Base-by-base conservation (phyloP, 2,329 filamentous ascomycete species). In the Cordyceps javanica region DNA sequence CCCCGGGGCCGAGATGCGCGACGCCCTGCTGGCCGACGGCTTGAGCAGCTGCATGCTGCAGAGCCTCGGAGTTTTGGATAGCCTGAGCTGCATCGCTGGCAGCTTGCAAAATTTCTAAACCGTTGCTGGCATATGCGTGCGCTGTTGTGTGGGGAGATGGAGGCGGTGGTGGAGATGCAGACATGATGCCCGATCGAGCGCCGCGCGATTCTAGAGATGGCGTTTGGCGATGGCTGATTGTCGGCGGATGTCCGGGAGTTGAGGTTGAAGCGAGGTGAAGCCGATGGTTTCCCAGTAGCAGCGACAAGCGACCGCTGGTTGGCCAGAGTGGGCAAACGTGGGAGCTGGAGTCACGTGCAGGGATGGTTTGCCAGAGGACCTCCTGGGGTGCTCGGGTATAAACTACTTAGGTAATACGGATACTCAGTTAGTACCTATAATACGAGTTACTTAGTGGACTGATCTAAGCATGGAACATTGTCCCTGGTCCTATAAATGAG, bases 111-210 rank as follows among this genome's bases (percentile, higher is more conserved):
- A 76, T 75, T 62, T 76, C 73, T 48, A 77, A 70, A 34, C 75
- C 73, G 64, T 77, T 77, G 65, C 72, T 76, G 52, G 74, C 74
- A 61, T 76, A 77, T 58, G 68, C 72, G 66, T 76, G 74, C 46
- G 72, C 73, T 34, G 67, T 68, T 54, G 70, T 64, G 60, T 67
- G 65, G 48, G 63, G 48, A 41, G 64, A 61, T 38, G 65, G 59
- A 51, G 63, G 49, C 38, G 59, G 42, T 59, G 60, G 62, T 60
- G 66, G 62, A 64, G 65, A 67, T 56, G 59, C 61, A 39, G 65
- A 65, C 66, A 67, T 67, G 60, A 52, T 58, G 49, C 42, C 42
- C 9, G 45, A 56, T 34, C 48, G 45, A 50, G 28, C 28, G 44
- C 39, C 38, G 39, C 59, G 46, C 62, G 62, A 59, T 50, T 50